Percentiles rank a stretch among this genome's conserved stretches.
These are phyloP conservation scores for Mycena vulgaris DNA, from an alignment of 768 basidiomycete species.

Conservation along the genomic window DNA sequence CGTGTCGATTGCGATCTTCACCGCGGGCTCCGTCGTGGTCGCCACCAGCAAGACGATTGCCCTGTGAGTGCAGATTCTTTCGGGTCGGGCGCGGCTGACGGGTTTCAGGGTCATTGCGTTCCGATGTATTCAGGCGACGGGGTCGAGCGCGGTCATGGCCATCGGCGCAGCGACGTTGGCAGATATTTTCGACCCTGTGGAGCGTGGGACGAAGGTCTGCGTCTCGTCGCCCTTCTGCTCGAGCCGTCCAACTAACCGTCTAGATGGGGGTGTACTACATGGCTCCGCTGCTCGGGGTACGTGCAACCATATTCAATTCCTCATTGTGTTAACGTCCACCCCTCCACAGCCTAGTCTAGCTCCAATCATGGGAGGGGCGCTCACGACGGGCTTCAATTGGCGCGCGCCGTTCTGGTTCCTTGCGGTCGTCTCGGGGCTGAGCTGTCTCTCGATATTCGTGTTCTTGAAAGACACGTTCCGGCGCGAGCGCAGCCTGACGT, in stretches of 20 bases:
- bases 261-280: slow-evolving; percentile 87
- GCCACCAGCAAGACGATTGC: slow-evolving; percentile 69
- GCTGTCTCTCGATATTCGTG: slow-evolving; percentile 70
- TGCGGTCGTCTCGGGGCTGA: slow-evolving; percentile 69
- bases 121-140: slow-evolving; percentile 77
- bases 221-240: neutral
- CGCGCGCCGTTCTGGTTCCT: slow-evolving; percentile 90
- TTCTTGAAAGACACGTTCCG: slow-evolving; percentile 90
- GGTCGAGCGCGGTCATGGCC: slow-evolving; percentile 78
- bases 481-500: slow-evolving; percentile 84
- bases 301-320: slow-evolving; percentile 19
- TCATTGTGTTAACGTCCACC: neutral
- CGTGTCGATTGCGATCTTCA: slow-evolving; percentile 65
- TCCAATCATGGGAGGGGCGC: slow-evolving; percentile 78
- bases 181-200: slow-evolving; percentile 82
- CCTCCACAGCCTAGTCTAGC: slow-evolving; percentile 61
- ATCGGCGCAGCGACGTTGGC: slow-evolving; percentile 84
- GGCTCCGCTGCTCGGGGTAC: slow-evolving; percentile 81
- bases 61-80: slow-evolving; percentile 51
- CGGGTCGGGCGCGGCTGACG: neutral
- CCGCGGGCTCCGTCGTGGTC: slow-evolving; percentile 69
- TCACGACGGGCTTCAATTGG: slow-evolving; percentile 82
- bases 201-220: slow-evolving; percentile 75
- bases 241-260: neutral
- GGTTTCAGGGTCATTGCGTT: slow-evolving; percentile 69